A percentile compares a stretch with the other conserved stretches of the same genome.
Evolutionary conservation across 177 flowering plant genomes (phyloP).

Genomic region (Vitis hybrid): DNA sequence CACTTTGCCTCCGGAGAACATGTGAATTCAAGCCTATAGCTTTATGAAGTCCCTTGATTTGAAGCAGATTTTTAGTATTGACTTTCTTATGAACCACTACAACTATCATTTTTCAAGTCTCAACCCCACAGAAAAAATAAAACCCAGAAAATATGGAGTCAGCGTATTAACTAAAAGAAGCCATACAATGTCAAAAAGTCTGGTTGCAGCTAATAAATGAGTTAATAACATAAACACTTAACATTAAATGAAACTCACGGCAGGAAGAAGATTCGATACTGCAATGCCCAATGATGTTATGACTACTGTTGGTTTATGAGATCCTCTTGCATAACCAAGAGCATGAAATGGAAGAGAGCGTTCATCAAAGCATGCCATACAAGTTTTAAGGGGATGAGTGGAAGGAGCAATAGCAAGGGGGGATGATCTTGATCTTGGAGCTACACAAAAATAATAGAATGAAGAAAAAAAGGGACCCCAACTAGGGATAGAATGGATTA

Average conservation of each 20-base stretch:
- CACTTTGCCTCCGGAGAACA: too few relatives aligned
- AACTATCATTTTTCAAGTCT: too few relatives aligned
- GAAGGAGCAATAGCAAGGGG: constrained; percentile 92
- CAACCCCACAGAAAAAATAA: too few relatives aligned
- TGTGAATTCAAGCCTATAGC: too few relatives aligned
- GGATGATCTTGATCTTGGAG: constrained; percentile 98
- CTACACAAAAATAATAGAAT: constrained; percentile 84
- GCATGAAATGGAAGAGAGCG: constrained; percentile 96
- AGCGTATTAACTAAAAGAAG: too few relatives aligned
- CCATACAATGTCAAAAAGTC: too few relatives aligned
- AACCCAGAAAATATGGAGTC: too few relatives aligned
- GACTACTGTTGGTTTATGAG: constrained; percentile 71
- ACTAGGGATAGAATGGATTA: not conserved
- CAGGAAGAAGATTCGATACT: constrained; percentile 91
- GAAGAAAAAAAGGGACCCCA: constrained; percentile 9
- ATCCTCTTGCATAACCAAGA: constrained; percentile 87
- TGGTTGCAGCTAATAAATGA: too few relatives aligned
- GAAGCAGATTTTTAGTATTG: too few relatives aligned
- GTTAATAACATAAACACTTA: too few relatives aligned
- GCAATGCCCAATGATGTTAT: constrained; percentile 97
- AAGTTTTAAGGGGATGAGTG: constrained; percentile 62
- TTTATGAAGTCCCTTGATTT: too few relatives aligned
- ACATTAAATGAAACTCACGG: constrained; percentile 51
- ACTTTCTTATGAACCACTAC: too few relatives aligned
- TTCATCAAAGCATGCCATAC: constrained; percentile 86